Evolutionary conservation across 2,329 filamentous ascomycete species (phyloP), one percentile per base, ranked within the genome.

Genomic region (Nemania bipapillata): DNA sequence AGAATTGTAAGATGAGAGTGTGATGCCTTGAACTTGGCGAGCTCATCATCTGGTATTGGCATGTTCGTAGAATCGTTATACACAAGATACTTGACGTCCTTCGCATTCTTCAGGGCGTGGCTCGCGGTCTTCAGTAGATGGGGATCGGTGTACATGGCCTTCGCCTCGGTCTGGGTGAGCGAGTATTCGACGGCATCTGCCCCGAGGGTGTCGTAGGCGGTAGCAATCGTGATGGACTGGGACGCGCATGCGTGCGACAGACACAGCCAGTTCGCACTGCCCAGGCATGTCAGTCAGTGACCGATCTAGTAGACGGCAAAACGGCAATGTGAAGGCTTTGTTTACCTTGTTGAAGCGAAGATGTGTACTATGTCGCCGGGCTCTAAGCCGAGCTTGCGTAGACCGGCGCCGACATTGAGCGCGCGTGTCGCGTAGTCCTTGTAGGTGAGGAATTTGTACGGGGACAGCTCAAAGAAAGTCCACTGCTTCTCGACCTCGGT

Each of bases 181-280:
- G 94, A 96, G 83, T 97, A 94, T 82, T 91, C 89, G 71, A 97
- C 87, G 54, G 94, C 94, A 70, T 90, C 89, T 76, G 93, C 88
- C 62, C 94, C 94, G 52, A 97, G 90, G 32, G 94, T 97, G 80
- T 97, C 94, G 81, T 97, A 97, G 58, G 94, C 94, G 53, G 95
- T 98, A 58, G 97, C 95, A 73, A 97, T 94, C 67, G 92, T 89
- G 79, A 97, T 89, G 52, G 92, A 94, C 81, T 98, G 95, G 17
- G 94, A 94, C 22, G 90, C 83, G 88, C 91, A 84, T 52, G 82
- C 87, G 79, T 96, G 93, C 54, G 94, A 92, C 75, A 92, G 89
- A 63, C 90, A 89, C 72, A 97, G 86, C 95, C 95, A 98, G 82
- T 93, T 88, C 59, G 89, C 86, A 79, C 92, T 93, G 69, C 42